Conservation (phyloP, 2,329 filamentous ascomycete species). For the Plenodomus biglobosus region DNA sequence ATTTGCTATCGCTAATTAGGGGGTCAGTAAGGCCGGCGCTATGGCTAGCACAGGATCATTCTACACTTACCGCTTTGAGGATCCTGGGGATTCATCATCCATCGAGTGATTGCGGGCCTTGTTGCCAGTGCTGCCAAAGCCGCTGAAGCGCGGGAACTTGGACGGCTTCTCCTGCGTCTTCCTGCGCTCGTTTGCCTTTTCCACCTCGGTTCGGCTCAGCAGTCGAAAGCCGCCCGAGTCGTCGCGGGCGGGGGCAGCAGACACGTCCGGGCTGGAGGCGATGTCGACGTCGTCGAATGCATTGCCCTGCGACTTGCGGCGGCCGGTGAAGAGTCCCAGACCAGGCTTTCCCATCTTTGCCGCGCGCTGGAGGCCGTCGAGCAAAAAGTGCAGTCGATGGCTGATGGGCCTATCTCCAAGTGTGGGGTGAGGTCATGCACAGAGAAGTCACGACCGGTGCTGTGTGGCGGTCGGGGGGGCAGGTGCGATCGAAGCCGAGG, state of each 20-base stretch:
- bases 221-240: slow-evolving; percentile 39
- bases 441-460: slow-evolving; percentile 2
- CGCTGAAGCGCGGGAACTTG: slow-evolving; percentile 40
- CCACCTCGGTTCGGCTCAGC: slow-evolving; percentile 37
- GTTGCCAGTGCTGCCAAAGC: slow-evolving; percentile 30
- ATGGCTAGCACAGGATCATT: slow-evolving; percentile 13
- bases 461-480: slow-evolving; percentile 6
- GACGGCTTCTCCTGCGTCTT: slow-evolving; percentile 36
- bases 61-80: slow-evolving; percentile 40
- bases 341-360: slow-evolving; percentile 37
- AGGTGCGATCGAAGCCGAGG: slow-evolving; percentile 3
- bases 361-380: neutral
- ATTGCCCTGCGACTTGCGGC: slow-evolving; percentile 44
- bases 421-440: slow-evolving; percentile 22
- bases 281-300: slow-evolving; percentile 32
- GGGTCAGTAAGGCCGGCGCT: slow-evolving; percentile 32
- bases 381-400: slow-evolving; percentile 2
- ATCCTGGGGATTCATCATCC: slow-evolving; percentile 41
- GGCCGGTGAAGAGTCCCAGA: slow-evolving; percentile 36
- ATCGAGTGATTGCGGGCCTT: slow-evolving; percentile 41
- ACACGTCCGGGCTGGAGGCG: slow-evolving; percentile 25
- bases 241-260: slow-evolving; percentile 14
- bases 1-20: slow-evolving; percentile 43
- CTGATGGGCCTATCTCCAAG: slow-evolving; percentile 21
- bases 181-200: slow-evolving; percentile 28